Evolutionary conservation across 371 early-diverging fungal species (phyloP), one percentile per base, ranked within the genome.

Genomic region (Nematocida sp.): DNA sequence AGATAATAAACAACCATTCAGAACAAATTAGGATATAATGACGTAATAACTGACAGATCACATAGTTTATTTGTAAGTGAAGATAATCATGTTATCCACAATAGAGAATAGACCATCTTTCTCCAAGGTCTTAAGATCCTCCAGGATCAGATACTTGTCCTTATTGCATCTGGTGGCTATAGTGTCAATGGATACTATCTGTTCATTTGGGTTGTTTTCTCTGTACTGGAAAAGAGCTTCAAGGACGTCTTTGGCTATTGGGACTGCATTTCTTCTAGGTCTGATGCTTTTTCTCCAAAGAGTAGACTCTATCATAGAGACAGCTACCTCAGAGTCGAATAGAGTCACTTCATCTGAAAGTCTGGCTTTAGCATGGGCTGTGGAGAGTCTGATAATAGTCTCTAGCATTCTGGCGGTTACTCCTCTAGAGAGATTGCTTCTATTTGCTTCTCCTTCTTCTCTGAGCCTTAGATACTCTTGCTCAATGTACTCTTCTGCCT

Each of bases 391-490:
- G 77, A 99, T 96, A 55, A 99, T 84, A 0, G 97, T 95, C 83
- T 98, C 99, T 37, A 99, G 86, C 13, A 96, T 90, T 86, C 99
- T 90, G 5, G 96, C 90, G 4, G 99, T 99, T 48, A 97, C 86
- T 19, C 51, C 34, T 52, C 74, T 15, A 17, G 97, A 95, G 19
- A 84, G 62, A 48, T 79, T 78, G 46, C 76, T 76, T 38, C 79
- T 52, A 43, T 77, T 79, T 13, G 47, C 63, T 52, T 82, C 79
- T 32, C 80, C 80, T 35, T 61, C 62, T 53, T 78, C 76, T 57
- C 84, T 64, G 11, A 81, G n/a, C 23, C 67, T 29, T 27, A 75
- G 57, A 61, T 82, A 84, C 51, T 75, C 79, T 21, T 65, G 43
- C 1, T 47, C 25, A 31, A 84, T 79, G 9, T 75, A 25, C 29